Conservation (phyloP, 768 basidiomycete species). For the Kwoniella botswanensis region DNA sequence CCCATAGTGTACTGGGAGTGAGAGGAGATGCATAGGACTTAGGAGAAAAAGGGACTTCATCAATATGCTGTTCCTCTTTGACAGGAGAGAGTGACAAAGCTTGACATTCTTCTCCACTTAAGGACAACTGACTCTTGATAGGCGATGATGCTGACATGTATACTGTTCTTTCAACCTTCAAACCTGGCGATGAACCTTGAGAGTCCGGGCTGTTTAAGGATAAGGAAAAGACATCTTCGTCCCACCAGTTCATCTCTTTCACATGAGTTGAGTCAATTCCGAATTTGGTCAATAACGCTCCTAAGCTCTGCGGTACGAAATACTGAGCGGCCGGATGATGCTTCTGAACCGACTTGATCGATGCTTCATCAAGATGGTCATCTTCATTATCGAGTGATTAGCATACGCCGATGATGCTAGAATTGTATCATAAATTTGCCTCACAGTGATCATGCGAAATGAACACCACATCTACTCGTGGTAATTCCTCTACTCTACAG, state of each 20-base stretch:
- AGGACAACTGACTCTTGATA: background rate
- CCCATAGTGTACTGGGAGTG: background rate
- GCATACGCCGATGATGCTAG: background rate
- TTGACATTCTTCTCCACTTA: background rate
- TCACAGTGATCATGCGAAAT: slow-evolving; percentile 8
- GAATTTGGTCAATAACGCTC: background rate
- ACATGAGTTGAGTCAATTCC: background rate
- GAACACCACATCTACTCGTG: background rate
- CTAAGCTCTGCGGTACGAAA: background rate
- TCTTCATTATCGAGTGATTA: background rate
- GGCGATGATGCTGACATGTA: background rate
- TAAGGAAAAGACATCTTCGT: background rate
- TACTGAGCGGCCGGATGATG: background rate
- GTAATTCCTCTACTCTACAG: slow-evolving; percentile 2
- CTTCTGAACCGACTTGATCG: slow-evolving; percentile 5
- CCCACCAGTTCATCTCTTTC: slow-evolving; percentile 13
- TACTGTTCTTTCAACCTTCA: background rate
- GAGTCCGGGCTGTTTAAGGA: background rate
- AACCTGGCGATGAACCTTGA: background rate
- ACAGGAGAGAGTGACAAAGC: background rate
- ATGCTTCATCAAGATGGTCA: slow-evolving; percentile 11
- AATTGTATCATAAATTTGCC: background rate
- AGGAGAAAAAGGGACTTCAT: background rate
- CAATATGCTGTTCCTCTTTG: background rate
- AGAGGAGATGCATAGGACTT: background rate